Conservation (phyloP, 352 stramenopile genomes). For the Globisporangium ultimum region DNA sequence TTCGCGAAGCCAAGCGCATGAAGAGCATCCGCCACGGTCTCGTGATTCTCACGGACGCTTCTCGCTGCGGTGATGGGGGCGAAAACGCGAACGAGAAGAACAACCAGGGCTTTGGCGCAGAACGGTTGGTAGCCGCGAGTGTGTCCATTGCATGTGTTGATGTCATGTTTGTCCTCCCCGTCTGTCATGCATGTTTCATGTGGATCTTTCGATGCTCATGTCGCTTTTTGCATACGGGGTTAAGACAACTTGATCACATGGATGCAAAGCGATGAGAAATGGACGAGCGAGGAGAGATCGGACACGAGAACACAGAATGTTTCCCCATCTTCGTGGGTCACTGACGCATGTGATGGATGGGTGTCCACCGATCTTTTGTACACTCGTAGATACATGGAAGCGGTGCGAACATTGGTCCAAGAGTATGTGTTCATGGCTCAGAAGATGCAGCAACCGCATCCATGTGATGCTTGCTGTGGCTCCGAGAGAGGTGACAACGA, state of each 20-base stretch:
- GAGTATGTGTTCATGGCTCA: conserved; percentile 19
- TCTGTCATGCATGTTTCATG: not conserved
- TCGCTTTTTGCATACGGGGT: not conserved
- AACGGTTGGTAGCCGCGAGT: conserved; percentile 5
- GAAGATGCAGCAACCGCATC: conserved; percentile 8
- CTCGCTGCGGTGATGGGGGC: not conserved
- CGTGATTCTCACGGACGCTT: conserved; percentile 4
- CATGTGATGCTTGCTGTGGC: not conserved
- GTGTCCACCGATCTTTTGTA: not conserved
- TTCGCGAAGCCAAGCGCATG: not conserved
- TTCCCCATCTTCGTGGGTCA: conserved; percentile 1
- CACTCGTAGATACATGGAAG: conserved; percentile 6
- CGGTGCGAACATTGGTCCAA: conserved; percentile 6
- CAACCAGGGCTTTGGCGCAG: not conserved
- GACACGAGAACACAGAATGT: not conserved
- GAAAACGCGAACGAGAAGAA: not conserved
- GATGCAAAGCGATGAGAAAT: not conserved
- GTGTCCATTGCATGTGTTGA: not conserved
- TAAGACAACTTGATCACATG: not conserved
- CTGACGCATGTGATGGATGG: conserved; percentile 6
- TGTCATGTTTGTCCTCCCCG: not conserved
- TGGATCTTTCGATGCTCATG: conserved; percentile 4
- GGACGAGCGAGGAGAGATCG: not conserved
- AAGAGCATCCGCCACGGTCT: conserved; percentile 8
- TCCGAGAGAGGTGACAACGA: not conserved